Conservation (phyloP, 768 basidiomycete genomes). For the Leccinellum rugosiceps region DNA sequence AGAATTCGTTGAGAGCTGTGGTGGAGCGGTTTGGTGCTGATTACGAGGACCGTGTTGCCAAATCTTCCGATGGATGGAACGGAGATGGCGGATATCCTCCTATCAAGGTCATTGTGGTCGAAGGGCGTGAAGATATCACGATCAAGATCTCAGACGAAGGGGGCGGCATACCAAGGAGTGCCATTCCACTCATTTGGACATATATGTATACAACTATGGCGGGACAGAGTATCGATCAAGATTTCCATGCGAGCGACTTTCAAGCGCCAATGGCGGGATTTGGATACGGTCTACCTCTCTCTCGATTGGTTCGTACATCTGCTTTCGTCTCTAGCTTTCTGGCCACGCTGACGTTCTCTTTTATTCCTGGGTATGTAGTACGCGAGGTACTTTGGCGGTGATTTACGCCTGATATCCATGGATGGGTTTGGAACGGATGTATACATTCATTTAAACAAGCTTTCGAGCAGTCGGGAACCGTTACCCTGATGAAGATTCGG, state of each 20-base stretch:
- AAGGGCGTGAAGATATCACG: slow-evolving; percentile 96
- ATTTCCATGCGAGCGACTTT: slow-evolving; percentile 81
- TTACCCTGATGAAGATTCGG: slow-evolving; percentile 15
- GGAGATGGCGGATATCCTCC: slow-evolving; percentile 20
- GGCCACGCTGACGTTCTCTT: not conserved
- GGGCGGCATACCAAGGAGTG: slow-evolving; percentile 80
- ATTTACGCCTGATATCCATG: slow-evolving; percentile 93
- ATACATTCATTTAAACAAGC: slow-evolving; percentile 85
- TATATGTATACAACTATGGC: slow-evolving; percentile 95
- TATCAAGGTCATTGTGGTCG: slow-evolving; percentile 67
- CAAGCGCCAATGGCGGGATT: slow-evolving; percentile 99
- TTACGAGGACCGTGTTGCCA: slow-evolving; percentile 47
- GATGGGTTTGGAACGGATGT: slow-evolving; percentile 97
- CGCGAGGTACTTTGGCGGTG: slow-evolving; percentile 93
- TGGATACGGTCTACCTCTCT: slow-evolving; percentile 91
- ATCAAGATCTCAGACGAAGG: slow-evolving; percentile 99
- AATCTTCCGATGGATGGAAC: slow-evolving; percentile 1
- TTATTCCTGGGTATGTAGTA: slow-evolving; percentile 47
- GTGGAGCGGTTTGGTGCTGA: slow-evolving; percentile 90
- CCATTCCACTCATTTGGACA: slow-evolving; percentile 96
- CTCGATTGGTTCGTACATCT: slow-evolving; percentile 65
- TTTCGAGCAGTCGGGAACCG: slow-evolving; percentile 50
- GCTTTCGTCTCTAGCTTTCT: slow-evolving; percentile 67
- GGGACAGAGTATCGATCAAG: slow-evolving; percentile 66
- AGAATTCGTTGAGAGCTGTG: slow-evolving; percentile 95